Evolutionary conservation across 2,329 filamentous ascomycete genomes (phyloP).

Genomic region (Aspergillus sp.): DNA sequence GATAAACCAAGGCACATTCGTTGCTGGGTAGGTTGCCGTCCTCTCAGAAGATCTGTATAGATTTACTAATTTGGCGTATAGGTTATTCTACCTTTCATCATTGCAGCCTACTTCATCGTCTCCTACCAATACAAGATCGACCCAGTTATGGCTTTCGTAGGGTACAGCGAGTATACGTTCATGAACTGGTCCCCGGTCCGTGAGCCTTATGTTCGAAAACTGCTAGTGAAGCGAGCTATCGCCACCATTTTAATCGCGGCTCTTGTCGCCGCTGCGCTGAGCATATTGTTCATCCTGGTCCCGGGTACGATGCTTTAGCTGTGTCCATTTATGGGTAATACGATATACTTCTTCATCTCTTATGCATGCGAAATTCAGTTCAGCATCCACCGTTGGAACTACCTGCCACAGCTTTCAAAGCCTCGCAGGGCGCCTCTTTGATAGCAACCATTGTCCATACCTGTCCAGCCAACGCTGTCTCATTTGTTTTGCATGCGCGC

Average conservation of each 20-base stretch:
- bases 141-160: conserved; percentile 82
- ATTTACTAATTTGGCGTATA: conserved; percentile 41
- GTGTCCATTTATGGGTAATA: not conserved
- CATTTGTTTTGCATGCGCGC: conserved; percentile 19
- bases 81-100: conserved; percentile 84
- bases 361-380: not conserved
- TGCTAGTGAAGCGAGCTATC: conserved; percentile 78
- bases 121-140: conserved; percentile 97
- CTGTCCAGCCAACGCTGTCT: not conserved
- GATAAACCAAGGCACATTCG: conserved; percentile 71
- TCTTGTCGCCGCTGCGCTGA: conserved; percentile 76
- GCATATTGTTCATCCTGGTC: conserved; percentile 90
- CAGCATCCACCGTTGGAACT: not conserved
- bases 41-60: not conserved
- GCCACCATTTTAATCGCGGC: conserved; percentile 77
- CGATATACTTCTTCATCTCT: not conserved
- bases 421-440: not conserved
- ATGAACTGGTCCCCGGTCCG: conserved; percentile 86
- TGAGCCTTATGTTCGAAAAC: conserved; percentile 85
- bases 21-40: conserved; percentile 71
- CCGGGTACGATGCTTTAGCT: conserved; percentile 64
- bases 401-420: not conserved
- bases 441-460: conserved; percentile 5
- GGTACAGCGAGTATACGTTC: conserved; percentile 93
- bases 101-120: conserved; percentile 83